phyloP scores from a whole-genome alignment of 495 filamentous ascomycete species.

The Penicillium turbatum region DNA sequence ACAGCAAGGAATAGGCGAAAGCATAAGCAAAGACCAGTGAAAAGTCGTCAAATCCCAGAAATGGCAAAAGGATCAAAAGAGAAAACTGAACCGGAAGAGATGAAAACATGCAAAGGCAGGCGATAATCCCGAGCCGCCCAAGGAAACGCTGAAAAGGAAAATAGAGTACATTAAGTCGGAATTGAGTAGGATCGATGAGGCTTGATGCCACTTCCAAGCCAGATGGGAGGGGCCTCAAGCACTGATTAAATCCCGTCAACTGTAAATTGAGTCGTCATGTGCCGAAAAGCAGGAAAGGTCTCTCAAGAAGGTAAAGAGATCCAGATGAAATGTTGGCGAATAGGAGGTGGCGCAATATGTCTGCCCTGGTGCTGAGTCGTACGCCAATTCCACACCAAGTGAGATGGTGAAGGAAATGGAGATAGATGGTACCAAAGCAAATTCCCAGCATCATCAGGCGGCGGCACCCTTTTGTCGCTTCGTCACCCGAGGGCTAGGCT shows the following conservation, averaged over 20 bases:
- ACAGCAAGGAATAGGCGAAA: slow-evolving; percentile 15
- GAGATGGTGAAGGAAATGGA: slow-evolving; percentile 21
- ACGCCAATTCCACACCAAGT: slow-evolving; percentile 35
- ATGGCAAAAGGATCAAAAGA: slow-evolving; percentile 12
- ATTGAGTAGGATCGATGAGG: slow-evolving; percentile 17
- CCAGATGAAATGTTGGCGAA: slow-evolving; percentile 25
- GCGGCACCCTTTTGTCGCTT: slow-evolving; percentile 54
- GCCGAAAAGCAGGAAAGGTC: slow-evolving; percentile 19
- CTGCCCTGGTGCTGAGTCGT: slow-evolving; percentile 33
- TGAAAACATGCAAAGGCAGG: slow-evolving; percentile 16
- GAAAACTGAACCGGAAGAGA: slow-evolving; percentile 8
- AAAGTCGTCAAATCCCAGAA: slow-evolving; percentile 25
- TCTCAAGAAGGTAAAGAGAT: slow-evolving; percentile 17
- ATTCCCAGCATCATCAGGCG: slow-evolving; percentile 10
- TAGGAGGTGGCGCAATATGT: slow-evolving; percentile 10
- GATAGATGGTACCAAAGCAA: slow-evolving; percentile 9
- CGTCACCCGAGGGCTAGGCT: slow-evolving; percentile 51
- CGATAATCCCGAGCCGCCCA: slow-evolving; percentile 25
- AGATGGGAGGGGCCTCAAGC: slow-evolving; percentile 5
- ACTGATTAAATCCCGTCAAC: slow-evolving; percentile 22
- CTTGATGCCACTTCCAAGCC: slow-evolving; percentile 5
- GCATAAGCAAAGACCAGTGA: slow-evolving; percentile 16
- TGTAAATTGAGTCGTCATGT: slow-evolving; percentile 23
- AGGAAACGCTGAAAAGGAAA: slow-evolving; percentile 31
- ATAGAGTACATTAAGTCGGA: slow-evolving; percentile 35